Evolutionary conservation across 768 basidiomycete genomes (phyloP).

Genomic region (Holtermanniella nyarrowii): DNA sequence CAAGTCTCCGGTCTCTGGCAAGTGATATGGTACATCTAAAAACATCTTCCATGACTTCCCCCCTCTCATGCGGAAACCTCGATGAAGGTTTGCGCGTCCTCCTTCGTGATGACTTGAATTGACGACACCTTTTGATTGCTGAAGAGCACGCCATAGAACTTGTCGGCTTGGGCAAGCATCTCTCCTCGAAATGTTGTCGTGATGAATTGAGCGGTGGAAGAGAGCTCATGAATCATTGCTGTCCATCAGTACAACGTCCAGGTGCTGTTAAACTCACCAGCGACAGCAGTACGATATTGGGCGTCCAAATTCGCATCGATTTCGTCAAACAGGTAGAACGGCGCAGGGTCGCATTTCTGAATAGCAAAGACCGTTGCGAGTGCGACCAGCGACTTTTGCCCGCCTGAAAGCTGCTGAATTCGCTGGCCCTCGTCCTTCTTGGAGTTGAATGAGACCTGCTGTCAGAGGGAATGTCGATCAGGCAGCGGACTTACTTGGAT

Average conservation of each 20-base stretch:
- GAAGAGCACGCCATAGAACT: constrained; percentile 94
- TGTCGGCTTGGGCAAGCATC: constrained; percentile 89
- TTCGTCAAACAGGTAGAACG: constrained; percentile 99
- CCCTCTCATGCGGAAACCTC: constrained; percentile 46
- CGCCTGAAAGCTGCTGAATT: constrained; percentile 93
- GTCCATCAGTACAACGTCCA: constrained; percentile 7
- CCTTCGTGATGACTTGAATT: constrained; percentile 72
- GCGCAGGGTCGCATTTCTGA: constrained; percentile 97
- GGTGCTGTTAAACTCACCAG: constrained; percentile 51
- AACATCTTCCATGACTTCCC: no score
- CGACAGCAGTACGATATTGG: constrained; percentile 93
- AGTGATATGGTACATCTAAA: no score
- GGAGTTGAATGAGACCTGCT: constrained; percentile 93
- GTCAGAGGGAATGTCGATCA: neutral
- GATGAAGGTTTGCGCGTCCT: constrained; percentile 89
- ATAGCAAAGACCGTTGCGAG: constrained; percentile 96
- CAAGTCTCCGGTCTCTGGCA: no score
- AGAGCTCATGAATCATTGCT: constrained; percentile 90
- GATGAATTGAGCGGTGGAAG: constrained; percentile 85
- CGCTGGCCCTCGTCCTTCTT: constrained; percentile 92
- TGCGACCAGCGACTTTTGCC: constrained; percentile 93
- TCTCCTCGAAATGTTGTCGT: constrained; percentile 97
- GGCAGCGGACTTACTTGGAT: constrained; percentile 57
- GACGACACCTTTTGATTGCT: constrained; percentile 91
- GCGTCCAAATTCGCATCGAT: constrained; percentile 98